Percentiles rank a stretch among this genome's conserved stretches.
Evolutionary conservation across 805 yeast genomes (phyloP).

Genomic region (Hanseniaspora vineae): DNA sequence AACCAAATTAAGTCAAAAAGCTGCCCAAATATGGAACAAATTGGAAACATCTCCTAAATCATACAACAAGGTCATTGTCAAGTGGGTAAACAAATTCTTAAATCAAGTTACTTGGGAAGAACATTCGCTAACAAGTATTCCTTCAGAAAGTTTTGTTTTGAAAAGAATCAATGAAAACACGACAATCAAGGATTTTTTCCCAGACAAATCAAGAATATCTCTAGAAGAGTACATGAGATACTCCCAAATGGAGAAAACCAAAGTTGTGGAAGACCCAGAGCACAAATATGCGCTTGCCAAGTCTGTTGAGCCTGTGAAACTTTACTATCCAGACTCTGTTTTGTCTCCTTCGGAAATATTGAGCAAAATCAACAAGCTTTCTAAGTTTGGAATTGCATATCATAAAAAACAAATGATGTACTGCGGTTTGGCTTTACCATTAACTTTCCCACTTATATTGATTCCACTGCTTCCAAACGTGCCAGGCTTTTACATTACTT

Average conservation of each 20-base stretch:
- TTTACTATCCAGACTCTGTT: conserved; percentile 37
- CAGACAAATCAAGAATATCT: conserved; percentile 8
- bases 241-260: not conserved
- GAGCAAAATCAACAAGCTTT: conserved; percentile 30
- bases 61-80: conserved; percentile 48
- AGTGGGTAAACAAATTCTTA: conserved; percentile 37
- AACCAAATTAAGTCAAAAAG: conserved; percentile 34
- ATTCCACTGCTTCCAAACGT: conserved; percentile 83
- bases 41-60: conserved; percentile 40
- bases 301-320: conserved; percentile 24
- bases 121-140: conserved; percentile 59
- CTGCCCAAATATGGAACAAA: conserved; percentile 48
- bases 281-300: conserved; percentile 2
- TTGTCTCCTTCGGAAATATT: conserved; percentile 20
- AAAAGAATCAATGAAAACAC: conserved; percentile 11
- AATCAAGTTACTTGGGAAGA: conserved; percentile 71
- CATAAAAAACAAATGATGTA: conserved; percentile 45
- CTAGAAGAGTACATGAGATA: conserved; percentile 9
- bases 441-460: conserved; percentile 67
- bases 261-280: conserved; percentile 6
- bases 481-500: conserved; percentile 79
- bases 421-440: conserved; percentile 53
- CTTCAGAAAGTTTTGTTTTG: conserved; percentile 49
- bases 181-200: conserved; percentile 7
- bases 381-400: conserved; percentile 30